Evolutionary conservation across 2,329 filamentous ascomycete species (phyloP).

Genomic region (Pseudogymnoascus sp.): DNA sequence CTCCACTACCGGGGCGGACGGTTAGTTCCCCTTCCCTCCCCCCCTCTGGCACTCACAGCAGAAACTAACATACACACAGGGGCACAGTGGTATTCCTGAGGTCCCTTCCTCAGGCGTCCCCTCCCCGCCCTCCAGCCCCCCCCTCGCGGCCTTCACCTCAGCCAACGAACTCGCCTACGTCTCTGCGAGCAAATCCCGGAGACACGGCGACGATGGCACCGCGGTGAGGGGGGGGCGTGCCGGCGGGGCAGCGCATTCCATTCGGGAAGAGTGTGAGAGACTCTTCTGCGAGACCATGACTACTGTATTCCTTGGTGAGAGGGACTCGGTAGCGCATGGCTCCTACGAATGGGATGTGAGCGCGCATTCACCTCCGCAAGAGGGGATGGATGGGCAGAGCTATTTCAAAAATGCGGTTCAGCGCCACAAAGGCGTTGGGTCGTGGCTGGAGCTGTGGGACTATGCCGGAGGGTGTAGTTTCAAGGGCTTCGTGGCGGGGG

Average conservation of each 20-base stretch:
- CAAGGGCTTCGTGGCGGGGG: slow-evolving; percentile 71
- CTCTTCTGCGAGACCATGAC: slow-evolving; percentile 97
- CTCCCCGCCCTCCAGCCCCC: slow-evolving; percentile 81
- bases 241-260: slow-evolving; percentile 92
- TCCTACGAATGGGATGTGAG: slow-evolving; percentile 79
- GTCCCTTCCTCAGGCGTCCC: slow-evolving; percentile 76
- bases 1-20: slow-evolving; percentile 84
- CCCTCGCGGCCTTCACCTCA: slow-evolving; percentile 66
- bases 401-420: slow-evolving; percentile 21
- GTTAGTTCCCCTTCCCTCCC: slow-evolving; percentile 36
- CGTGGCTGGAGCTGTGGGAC: slow-evolving; percentile 41
- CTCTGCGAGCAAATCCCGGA: slow-evolving; percentile 40
- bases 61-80: slow-evolving; percentile 36
- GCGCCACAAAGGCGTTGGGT: slow-evolving; percentile 21
- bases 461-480: slow-evolving; percentile 78
- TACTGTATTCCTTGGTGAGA: slow-evolving; percentile 93
- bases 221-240: slow-evolving; percentile 38
- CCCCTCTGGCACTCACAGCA: not conserved
- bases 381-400: slow-evolving; percentile 20
- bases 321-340: slow-evolving; percentile 66
- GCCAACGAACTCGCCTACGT: slow-evolving; percentile 59
- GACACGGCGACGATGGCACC: slow-evolving; percentile 27
- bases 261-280: slow-evolving; percentile 99
- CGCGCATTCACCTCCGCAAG: slow-evolving; percentile 36
- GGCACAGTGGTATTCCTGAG: slow-evolving; percentile 93